Evolutionary conservation across 2,329 filamentous ascomycete genomes (phyloP).

Genomic region (Metarhizium brunneum): DNA sequence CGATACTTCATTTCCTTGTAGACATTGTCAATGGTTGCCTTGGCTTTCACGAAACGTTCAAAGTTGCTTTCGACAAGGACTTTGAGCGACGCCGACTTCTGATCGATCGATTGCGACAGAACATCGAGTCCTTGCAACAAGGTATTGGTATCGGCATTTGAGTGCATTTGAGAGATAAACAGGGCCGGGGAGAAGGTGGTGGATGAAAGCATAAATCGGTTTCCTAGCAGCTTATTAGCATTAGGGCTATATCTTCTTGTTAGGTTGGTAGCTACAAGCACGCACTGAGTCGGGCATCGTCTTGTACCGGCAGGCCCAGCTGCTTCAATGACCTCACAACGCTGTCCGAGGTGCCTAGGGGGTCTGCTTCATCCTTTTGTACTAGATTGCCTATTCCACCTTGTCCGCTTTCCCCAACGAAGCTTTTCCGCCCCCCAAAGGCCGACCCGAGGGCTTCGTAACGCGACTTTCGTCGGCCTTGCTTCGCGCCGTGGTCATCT

Average conservation of each 20-base stretch:
- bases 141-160: conserved; percentile 71
- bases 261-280: neutral
- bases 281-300: conserved; percentile 68
- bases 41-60: conserved; percentile 93
- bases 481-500: conserved; percentile 42
- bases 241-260: neutral
- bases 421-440: conserved; percentile 54
- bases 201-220: conserved; percentile 89
- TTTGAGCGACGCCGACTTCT: conserved; percentile 95
- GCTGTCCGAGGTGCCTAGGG: conserved; percentile 78
- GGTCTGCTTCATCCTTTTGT: conserved; percentile 87
- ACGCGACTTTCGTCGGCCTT: conserved; percentile 59
- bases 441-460: conserved; percentile 78
- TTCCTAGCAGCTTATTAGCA: conserved; percentile 42
- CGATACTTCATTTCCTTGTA: conserved; percentile 93
- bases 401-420: conserved; percentile 19
- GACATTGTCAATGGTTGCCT: conserved; percentile 96
- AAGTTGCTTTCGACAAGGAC: conserved; percentile 96
- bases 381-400: conserved; percentile 63
- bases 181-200: conserved; percentile 89
- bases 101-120: conserved; percentile 85
- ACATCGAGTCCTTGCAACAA: conserved; percentile 76
- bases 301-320: conserved; percentile 71
- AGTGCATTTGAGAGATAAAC: conserved; percentile 88
- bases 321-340: conserved; percentile 73